A percentile compares a stretch with the other conserved stretches of the same genome.
phyloP scores from a whole-genome alignment of 108 stramenopile genomes.

The Cyclostephanos tholiformis region DNA sequence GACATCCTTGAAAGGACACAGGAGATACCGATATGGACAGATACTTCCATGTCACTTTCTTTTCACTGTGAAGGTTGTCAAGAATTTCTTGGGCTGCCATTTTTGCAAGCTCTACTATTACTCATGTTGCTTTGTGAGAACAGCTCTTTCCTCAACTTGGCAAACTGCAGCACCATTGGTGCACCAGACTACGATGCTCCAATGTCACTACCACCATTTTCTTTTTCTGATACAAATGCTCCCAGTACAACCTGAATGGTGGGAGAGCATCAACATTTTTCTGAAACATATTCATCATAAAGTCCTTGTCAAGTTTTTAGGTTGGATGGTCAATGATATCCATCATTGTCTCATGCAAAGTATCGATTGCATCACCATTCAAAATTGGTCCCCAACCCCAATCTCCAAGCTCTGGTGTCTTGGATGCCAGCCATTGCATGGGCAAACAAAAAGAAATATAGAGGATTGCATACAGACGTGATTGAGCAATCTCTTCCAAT shows the following conservation, averaged over 20 bases:
- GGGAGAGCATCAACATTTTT: not conserved
- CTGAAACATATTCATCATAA: conserved; percentile 9
- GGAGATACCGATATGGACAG: not conserved
- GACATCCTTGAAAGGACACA: not conserved
- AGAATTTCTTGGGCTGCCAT: not conserved
- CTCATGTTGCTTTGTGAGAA: not conserved
- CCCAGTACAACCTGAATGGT: too few species aligned
- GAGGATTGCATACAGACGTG: not conserved
- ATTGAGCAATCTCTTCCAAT: not conserved
- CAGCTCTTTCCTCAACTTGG: not conserved
- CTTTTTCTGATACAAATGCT: conserved; percentile 7
- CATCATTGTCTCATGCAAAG: not conserved
- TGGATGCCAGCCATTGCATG: too few species aligned
- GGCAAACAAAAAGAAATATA: too few species aligned
- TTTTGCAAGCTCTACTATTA: not conserved
- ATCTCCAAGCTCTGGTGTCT: too few species aligned
- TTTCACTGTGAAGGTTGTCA: not conserved
- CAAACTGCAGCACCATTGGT: not conserved
- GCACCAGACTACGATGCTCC: not conserved
- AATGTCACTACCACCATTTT: not conserved
- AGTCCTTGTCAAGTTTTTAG: not conserved
- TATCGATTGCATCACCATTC: not conserved
- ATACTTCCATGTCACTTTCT: conserved; percentile 6
- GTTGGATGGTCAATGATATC: not conserved
- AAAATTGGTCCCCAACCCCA: too few species aligned